These are phyloP conservation scores for Trichopus zeylanicus DNA, from an alignment of 116 monocot species.

Conservation along the genomic window DNA sequence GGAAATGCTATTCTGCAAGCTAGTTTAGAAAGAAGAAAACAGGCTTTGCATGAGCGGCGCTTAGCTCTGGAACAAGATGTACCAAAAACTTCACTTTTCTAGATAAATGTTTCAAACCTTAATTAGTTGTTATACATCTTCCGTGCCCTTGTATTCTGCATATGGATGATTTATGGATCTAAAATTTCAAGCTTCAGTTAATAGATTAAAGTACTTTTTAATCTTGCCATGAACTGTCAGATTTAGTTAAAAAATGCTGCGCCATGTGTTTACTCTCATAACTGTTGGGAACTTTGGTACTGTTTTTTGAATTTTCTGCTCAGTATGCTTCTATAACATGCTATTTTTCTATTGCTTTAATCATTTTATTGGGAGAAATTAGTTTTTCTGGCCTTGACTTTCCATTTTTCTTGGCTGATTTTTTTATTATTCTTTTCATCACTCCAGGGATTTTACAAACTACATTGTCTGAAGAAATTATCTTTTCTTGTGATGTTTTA, in stretches of 20 bases:
- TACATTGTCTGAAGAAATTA: not conserved
- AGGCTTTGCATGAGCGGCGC: constrained; percentile 93
- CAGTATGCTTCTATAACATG: not conserved
- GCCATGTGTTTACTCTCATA: too few relatives aligned
- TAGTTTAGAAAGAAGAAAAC: constrained; percentile 97
- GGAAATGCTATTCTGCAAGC: constrained; percentile 99
- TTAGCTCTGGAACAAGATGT: constrained; percentile 98
- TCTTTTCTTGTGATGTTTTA: not conserved
- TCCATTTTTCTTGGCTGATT: not conserved
- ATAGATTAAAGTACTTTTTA: not conserved
- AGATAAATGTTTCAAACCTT: too few relatives aligned
- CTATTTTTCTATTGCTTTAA: not conserved
- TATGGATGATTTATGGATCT: not conserved
- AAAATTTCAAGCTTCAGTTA: not conserved
- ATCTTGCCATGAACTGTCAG: not conserved
- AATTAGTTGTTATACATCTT: too few relatives aligned
- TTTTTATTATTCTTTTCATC: not conserved
- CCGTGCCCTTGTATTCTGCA: not conserved
- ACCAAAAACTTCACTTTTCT: too few relatives aligned
- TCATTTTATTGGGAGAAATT: not conserved
- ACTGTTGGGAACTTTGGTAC: too few relatives aligned
- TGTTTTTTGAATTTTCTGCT: not conserved
- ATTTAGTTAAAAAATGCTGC: not conserved
- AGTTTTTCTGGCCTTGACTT: not conserved
- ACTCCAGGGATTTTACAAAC: not conserved